Base-by-base conservation (phyloP, 331 rosid genomes). In the Rosa hybrid region DNA sequence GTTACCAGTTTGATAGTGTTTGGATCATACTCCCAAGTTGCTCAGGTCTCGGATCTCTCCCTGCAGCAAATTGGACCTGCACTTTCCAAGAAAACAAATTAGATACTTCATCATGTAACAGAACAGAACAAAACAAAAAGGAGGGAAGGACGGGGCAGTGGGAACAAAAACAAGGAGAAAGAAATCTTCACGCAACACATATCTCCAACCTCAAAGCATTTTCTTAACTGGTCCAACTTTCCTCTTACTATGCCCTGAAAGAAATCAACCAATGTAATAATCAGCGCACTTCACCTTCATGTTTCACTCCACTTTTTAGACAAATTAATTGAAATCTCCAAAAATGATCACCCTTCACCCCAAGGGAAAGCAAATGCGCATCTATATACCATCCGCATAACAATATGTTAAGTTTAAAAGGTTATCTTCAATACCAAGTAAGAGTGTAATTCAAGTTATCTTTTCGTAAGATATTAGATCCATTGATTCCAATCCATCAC, bases 51-150 rank as follows among this genome's bases (percentile, higher is more conserved):
- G 87, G 90, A 86, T 95, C 99, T 84, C 97, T 96, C 79, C 99
- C 93, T 4, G 97, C 98, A 72, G 98, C 94, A 90, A 96, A 93
- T 79, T 96, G 98, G 83, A 96, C 98, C 99, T 93, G 89, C 84
- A 81, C 20, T 77, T 69, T 78, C 78, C 73, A 77, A 57, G 25
- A 27, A 30, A 56, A 45, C 41, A 44, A 63, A 70, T 70, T 50
- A 63, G 8, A 75, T 16, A 49, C 20, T 39, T 12, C 21, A 14
- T 34, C 56, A 3, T 30, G 62, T 20, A 13, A 73, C 34, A 48
- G 27, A 38, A 23, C 16, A 49, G 59, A 42, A 23, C 5, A 14
- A 30, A 57, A 49, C n/a, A 54, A 9, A 0, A 6, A 9, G 7
- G 25, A 11, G 17, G 45, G 13, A 34, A 62, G 59, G 25, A 65